Base-by-base conservation (phyloP, 345 rosid genomes). In the Eucalyptus shirleyi region DNA sequence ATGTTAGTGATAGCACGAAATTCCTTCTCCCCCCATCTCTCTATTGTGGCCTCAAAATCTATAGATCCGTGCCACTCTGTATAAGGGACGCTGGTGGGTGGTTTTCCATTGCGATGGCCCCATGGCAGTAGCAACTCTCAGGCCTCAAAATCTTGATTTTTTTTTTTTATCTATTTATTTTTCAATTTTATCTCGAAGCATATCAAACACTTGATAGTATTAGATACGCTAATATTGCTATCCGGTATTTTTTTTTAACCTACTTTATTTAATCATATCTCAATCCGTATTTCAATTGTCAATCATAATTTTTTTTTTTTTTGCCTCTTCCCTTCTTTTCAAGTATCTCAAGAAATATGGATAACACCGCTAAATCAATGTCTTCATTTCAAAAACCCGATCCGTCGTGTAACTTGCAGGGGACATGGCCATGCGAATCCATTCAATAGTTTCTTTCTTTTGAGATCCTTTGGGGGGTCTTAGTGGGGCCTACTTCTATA, bases 261-360 rank as follows among this genome's bases (percentile, higher is more conserved):
- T 14, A 30, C 9, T 62, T 30, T 30, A 62, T 65, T 28, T 16
- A 65, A 65, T 14, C 9, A 6, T n/a, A 65, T 30, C 72, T 7
- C 37, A 65, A 6, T 30, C 0, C 4, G 0, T 12, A 12, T 1
- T 12, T 0, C 2, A 3, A 60, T 4, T 3, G 0, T 3, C 32
- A 28, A 12, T 12, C 21, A 53, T 51, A 53, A 1, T 53, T 53
- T 18, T 18, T 51, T 51, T 60, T 7, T n/a, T 16, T 8, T 7
- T 30, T 4, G 3, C 77, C 77, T 65, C 37, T 65, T 65, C 72
- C 19, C 9, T n/a, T 65, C 3, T 65, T 65, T 53, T 53, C 59
- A 4, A 19, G 59, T 53, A 53, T 53, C 59, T 53, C 59, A 53
- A 21, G 26, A 21, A 6, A 60, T 13, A 12, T 60, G 0, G 37